Conservation (phyloP, 192 early-diverging fungal genomes). For the Oehlia diaphana region DNA sequence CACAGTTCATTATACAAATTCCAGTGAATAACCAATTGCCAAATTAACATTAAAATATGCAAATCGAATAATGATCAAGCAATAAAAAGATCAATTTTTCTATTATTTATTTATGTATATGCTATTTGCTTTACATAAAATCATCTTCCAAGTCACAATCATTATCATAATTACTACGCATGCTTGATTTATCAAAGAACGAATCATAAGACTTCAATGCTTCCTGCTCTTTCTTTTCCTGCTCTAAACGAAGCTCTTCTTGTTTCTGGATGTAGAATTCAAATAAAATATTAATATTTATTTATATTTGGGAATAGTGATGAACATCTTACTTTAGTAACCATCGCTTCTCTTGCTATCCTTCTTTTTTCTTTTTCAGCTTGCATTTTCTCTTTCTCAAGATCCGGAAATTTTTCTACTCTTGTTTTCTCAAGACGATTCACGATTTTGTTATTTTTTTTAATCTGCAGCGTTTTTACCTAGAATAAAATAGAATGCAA, state of each 20-base stretch:
- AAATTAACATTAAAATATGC: too few species aligned
- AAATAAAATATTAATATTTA: not conserved
- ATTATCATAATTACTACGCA: constrained; percentile 55
- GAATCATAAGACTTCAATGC: constrained; percentile 51
- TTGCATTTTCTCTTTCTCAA: constrained; percentile 70
- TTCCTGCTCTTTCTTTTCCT: constrained; percentile 41
- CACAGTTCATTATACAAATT: too few species aligned
- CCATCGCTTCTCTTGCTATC: constrained; percentile 30
- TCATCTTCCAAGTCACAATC: constrained; percentile 61
- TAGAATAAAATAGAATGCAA: constrained; percentile 28
- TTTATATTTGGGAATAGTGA: not conserved
- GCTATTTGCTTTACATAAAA: constrained; percentile 52
- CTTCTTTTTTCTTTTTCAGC: constrained; percentile 48
- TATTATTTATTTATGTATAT: not conserved
- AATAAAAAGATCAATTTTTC: too few species aligned
- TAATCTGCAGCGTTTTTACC: constrained; percentile 83
- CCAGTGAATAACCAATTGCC: too few species aligned
- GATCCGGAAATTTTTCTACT: constrained; percentile 72
- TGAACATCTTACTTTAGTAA: constrained; percentile 35
- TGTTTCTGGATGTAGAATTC: constrained; percentile 36
- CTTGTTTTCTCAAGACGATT: constrained; percentile 96
- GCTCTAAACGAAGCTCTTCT: constrained; percentile 38
- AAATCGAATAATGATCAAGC: not conserved
- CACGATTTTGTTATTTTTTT: constrained; percentile 78
- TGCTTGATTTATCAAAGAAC: constrained; percentile 51